Conservation (phyloP, 768 basidiomycete genomes). For the Boletus vermiculosoides region DNA sequence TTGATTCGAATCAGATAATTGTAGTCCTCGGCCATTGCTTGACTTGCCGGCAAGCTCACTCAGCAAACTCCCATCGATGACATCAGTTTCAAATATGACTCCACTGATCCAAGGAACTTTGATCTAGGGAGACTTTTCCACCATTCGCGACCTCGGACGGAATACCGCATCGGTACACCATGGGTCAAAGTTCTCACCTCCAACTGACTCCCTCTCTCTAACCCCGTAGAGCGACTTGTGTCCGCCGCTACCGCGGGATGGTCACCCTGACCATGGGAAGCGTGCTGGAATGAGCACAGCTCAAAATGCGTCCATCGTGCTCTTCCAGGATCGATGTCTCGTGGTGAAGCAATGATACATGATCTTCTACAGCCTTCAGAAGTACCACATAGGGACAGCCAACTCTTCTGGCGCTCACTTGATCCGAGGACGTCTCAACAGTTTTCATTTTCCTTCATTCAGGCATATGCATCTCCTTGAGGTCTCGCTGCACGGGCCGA, state of each 20-base stretch:
- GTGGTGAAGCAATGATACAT: slow-evolving; percentile 4
- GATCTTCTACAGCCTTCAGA: neutral
- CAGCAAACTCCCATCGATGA: slow-evolving; percentile 3
- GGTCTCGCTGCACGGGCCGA: neutral
- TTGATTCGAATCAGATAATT: neutral
- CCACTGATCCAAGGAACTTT: slow-evolving; percentile 4
- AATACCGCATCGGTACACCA: neutral
- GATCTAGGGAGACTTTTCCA: neutral
- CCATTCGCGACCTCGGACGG: neutral
- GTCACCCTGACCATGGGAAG: slow-evolving; percentile 21
- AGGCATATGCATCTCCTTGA: neutral
- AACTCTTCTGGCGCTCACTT: neutral
- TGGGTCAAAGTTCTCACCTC: neutral
- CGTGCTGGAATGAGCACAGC: neutral
- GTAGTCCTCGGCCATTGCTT: neutral
- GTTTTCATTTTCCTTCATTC: neutral
- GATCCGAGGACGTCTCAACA: slow-evolving; percentile 13
- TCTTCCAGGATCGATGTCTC: slow-evolving; percentile 5
- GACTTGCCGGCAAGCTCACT: neutral
- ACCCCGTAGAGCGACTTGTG: slow-evolving; percentile 6
- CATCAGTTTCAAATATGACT: slow-evolving; percentile 8
- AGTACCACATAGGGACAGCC: neutral
- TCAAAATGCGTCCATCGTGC: slow-evolving; percentile 1
- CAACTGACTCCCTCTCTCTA: slow-evolving; percentile 5
- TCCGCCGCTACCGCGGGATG: neutral